Evolutionary conservation across 2,329 filamentous ascomycete species (phyloP).

Genomic region (Blastomyces emzantsi): DNA sequence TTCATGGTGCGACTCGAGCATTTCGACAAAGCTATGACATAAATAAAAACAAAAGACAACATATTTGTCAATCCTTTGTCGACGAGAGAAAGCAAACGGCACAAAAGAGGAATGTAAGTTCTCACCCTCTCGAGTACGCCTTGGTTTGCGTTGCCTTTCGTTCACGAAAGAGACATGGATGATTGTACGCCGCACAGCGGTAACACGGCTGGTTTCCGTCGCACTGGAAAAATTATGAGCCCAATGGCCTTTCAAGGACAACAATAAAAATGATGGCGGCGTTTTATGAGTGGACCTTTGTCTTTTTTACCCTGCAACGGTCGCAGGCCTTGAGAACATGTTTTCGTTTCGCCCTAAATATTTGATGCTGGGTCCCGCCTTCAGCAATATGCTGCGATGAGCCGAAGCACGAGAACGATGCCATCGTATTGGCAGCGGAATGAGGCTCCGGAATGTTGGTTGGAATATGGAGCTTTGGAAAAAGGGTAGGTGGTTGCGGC

Average conservation of each 20-base stretch:
- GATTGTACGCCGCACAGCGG: conserved; percentile 36
- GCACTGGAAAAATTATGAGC: conserved; percentile 25
- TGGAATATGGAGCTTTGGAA: conserved; percentile 30
- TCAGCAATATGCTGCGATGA: conserved; percentile 24
- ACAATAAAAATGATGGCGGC: conserved; percentile 5
- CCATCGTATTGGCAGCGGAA: conserved; percentile 26
- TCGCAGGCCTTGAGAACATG: conserved; percentile 39
- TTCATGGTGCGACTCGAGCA: conserved; percentile 38
- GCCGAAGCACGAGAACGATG: conserved; percentile 26
- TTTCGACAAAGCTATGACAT: conserved; percentile 34
- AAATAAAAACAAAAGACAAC: background rate
- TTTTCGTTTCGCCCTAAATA: conserved; percentile 38
- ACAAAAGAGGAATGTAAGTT: conserved; percentile 1
- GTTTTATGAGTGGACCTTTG: conserved; percentile 29
- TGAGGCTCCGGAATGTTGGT: conserved; percentile 28
- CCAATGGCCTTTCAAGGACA: conserved; percentile 2
- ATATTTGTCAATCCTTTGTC: conserved; percentile 10
- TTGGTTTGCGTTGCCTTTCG: conserved; percentile 38
- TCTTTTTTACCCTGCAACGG: conserved; percentile 40
- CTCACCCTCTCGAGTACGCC: conserved; percentile 37
- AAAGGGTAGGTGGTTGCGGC: conserved; percentile 19
- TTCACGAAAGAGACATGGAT: conserved; percentile 37
- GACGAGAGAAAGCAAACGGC: background rate
- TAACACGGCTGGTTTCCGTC: conserved; percentile 40
- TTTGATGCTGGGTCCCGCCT: conserved; percentile 31